Evolutionary conservation across 306 rosid genomes (phyloP).

Genomic region (Dicorynia guianensis): DNA sequence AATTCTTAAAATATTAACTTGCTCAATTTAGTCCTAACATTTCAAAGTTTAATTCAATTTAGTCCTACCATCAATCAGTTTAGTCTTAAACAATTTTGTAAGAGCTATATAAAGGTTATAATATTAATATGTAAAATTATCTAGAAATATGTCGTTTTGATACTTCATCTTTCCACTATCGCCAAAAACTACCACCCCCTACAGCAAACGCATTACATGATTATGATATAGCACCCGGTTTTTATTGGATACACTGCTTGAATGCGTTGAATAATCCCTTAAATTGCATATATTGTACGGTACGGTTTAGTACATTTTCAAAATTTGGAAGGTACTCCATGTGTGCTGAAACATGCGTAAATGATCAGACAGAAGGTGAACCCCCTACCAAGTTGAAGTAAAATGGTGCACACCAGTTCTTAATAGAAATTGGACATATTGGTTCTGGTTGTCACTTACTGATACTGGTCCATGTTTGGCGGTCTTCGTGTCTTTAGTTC

Average conservation of each 20-base stretch:
- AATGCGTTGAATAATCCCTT: background rate
- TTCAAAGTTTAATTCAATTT: too few species aligned
- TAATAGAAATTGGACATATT: background rate
- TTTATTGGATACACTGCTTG: background rate
- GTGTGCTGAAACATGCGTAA: background rate
- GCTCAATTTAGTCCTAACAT: too few species aligned
- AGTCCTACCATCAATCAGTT: too few species aligned
- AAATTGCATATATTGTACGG: background rate
- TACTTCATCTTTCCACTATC: too few species aligned
- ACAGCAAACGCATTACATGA: too few species aligned
- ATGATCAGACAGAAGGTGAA: too few species aligned
- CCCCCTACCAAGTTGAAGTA: background rate
- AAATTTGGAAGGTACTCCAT: background rate
- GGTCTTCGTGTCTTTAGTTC: background rate
- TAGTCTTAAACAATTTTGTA: too few species aligned
- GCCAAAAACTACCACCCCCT: too few species aligned
- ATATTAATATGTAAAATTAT: too few species aligned
- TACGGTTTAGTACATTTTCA: background rate
- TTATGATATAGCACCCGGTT: background rate
- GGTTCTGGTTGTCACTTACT: background rate
- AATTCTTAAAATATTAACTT: too few species aligned
- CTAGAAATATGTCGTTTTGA: too few species aligned
- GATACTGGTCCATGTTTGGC: background rate
- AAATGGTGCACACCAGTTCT: background rate
- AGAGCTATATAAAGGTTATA: too few species aligned